A percentile compares a stretch with the other conserved stretches of the same genome.
Conservation (phyloP, 176 grass and related monocot species). For the Cocos nucifera region DNA sequence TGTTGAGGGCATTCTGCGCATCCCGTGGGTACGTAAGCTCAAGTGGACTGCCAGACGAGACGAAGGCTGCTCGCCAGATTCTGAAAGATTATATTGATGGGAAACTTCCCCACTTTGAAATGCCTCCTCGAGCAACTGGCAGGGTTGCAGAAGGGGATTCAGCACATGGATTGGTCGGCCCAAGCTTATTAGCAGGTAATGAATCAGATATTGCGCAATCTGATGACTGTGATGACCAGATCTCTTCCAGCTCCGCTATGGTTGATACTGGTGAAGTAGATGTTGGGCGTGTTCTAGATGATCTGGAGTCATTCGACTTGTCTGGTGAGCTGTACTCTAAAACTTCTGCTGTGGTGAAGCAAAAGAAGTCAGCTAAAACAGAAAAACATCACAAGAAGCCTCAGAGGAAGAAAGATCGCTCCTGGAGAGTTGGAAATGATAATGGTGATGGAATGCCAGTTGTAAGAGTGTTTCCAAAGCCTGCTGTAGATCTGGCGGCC, state of each 20-base stretch:
- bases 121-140: slow-evolving; percentile 37
- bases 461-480: slow-evolving; percentile 45
- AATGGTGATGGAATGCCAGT: slow-evolving; percentile 39
- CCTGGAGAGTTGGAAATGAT: slow-evolving; percentile 50
- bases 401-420: slow-evolving; percentile 65
- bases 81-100: slow-evolving; percentile 91
- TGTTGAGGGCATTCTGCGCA: slow-evolving; percentile 59
- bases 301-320: slow-evolving; percentile 55
- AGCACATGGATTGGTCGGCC: neutral
- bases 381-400: slow-evolving; percentile 53
- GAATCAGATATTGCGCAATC: slow-evolving; percentile 11
- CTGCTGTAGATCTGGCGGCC: slow-evolving; percentile 10
- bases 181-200: slow-evolving; percentile 6
- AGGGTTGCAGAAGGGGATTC: slow-evolving; percentile 2
- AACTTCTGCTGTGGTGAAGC: slow-evolving; percentile 16
- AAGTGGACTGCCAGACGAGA: slow-evolving; percentile 74
- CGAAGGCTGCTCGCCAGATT: slow-evolving; percentile 69
- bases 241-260: neutral
- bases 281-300: slow-evolving; percentile 33
- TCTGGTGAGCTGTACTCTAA: slow-evolving; percentile 2
- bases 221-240: neutral
- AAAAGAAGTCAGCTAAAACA: slow-evolving; percentile 28
- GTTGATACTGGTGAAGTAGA: slow-evolving; percentile 10
- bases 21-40: slow-evolving; percentile 75
- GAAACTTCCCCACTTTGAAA: slow-evolving; percentile 75